Base-by-base conservation (phyloP, 257 asterid genomes). In the Fraxinus pennsylvanica region DNA sequence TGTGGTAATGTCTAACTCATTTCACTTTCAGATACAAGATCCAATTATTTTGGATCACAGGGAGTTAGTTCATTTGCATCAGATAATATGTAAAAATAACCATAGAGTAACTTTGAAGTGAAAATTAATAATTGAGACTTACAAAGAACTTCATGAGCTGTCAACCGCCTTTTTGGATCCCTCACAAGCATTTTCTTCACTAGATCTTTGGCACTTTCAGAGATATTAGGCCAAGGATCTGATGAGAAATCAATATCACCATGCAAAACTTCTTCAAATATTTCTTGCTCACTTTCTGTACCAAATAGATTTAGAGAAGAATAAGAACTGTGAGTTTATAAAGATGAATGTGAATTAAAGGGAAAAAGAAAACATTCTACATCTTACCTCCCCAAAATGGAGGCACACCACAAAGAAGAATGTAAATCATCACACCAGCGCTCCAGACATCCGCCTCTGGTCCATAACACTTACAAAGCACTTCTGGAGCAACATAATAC, bases 331-430 rank as follows among this genome's bases (percentile, higher is more conserved):
- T 19, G 57, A 41, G 21, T 32, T 19, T n/a, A 32, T n/a, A 27
- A 61, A 59, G 43, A 17, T 33, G 68, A 70, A 78, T n/a, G 12
- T 29, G n/a, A 67, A 52, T 25, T 14, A 50, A 50, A 54, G 15
- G 27, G 22, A 52, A 22, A 12, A 43, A 43, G 15, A 33, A 15
- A 15, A 17, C 30, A 3, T 30, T 15, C 32, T 10, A 2, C 3
- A 75, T 65, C 91, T 86, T 80, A 89, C 96, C 93, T 50, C 91
- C 96, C 93, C 93, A 90, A 87, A 90, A 89, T 3, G 93, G 93
- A 68, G 93, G 96, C 66, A 89, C 93, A 1, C 96, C 96, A 36
- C 80, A 76, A 1, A 90, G 88, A 80, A 90, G 91, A 83, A 90
- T 87, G 57, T 89, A 90, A 15, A 89, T 69, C 3, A 90, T 89